A percentile compares a stretch with the other conserved stretches of the same genome.
Conservation (phyloP, 148 eudicot genomes). For the Persicaria maculosa region DNA sequence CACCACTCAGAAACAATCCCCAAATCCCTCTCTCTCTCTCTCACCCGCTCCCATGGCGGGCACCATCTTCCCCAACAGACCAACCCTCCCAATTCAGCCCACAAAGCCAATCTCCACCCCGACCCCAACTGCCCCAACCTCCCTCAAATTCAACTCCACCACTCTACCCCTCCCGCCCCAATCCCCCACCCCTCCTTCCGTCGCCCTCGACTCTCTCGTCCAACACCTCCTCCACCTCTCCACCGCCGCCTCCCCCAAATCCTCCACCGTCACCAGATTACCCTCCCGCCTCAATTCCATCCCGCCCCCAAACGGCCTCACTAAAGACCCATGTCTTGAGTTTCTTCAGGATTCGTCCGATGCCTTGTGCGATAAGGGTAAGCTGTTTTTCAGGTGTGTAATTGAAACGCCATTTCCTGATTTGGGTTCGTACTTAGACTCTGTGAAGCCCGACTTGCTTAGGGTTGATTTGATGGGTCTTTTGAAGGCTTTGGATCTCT, state of each 20-base stretch:
- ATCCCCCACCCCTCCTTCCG: conserved; percentile 34
- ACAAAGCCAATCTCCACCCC: conserved; percentile 25
- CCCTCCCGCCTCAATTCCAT: conserved; percentile 22
- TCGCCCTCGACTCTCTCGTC: conserved; percentile 62
- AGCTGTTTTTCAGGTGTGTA: conserved; percentile 45
- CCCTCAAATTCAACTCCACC: conserved; percentile 43
- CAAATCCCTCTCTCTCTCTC: background rate
- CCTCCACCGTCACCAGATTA: conserved; percentile 18
- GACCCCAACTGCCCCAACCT: conserved; percentile 12
- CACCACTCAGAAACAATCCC: background rate
- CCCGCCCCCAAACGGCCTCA: conserved; percentile 14
- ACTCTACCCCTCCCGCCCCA: conserved; percentile 52
- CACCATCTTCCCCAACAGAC: conserved; percentile 56
- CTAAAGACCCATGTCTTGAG: conserved; percentile 9
- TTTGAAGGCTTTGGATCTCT: conserved; percentile 59
- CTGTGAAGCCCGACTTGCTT: conserved; percentile 36
- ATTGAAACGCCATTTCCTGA: conserved; percentile 35
- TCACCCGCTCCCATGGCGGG: conserved; percentile 40
- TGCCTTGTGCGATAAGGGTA: conserved; percentile 50
- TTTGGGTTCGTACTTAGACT: conserved; percentile 41
- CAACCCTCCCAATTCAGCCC: conserved; percentile 45
- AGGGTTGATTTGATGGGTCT: conserved; percentile 52
- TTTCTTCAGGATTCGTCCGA: conserved; percentile 29
- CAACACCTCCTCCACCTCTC: conserved; percentile 66
- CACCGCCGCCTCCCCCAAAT: conserved; percentile 31